Evolutionary conservation across 257 asterid genomes (phyloP).

Genomic region (Solanum ossicruentum): DNA sequence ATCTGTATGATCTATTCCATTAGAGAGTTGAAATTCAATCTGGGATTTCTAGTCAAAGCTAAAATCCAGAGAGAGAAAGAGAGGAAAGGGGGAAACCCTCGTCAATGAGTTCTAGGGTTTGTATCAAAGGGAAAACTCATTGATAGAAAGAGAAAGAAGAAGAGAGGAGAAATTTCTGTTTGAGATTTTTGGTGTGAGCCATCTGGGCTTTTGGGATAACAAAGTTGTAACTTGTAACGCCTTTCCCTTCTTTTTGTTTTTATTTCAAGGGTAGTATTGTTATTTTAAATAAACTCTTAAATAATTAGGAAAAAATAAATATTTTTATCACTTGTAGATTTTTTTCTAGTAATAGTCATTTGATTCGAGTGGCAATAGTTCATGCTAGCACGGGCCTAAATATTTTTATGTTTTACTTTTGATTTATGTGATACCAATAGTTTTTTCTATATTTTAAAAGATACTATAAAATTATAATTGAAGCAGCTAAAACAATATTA

Average conservation of each 20-base stretch:
- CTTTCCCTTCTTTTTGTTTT: background rate
- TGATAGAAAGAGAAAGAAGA: background rate
- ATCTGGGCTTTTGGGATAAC: background rate
- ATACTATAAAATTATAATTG: too few species aligned
- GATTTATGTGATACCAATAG: too few species aligned
- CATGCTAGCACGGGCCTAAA: too few species aligned
- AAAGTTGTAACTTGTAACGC: background rate
- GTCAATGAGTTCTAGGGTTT: constrained; percentile 5
- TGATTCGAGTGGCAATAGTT: too few species aligned
- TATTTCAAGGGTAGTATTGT: background rate
- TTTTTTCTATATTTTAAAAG: too few species aligned
- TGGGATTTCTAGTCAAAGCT: background rate
- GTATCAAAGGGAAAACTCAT: background rate
- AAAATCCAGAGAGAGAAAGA: background rate
- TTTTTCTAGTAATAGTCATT: too few species aligned
- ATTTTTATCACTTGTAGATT: too few species aligned
- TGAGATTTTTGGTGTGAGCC: background rate
- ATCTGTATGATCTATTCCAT: background rate
- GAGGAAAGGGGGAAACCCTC: background rate
- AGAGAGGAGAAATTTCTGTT: background rate
- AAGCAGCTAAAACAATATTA: too few species aligned
- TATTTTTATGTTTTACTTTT: too few species aligned
- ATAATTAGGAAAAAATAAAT: too few species aligned
- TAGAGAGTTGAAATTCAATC: background rate
- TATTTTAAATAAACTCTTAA: too few species aligned